phyloP scores from a whole-genome alignment of 352 stramenopile genomes.

The Globisporangium nodosum region DNA sequence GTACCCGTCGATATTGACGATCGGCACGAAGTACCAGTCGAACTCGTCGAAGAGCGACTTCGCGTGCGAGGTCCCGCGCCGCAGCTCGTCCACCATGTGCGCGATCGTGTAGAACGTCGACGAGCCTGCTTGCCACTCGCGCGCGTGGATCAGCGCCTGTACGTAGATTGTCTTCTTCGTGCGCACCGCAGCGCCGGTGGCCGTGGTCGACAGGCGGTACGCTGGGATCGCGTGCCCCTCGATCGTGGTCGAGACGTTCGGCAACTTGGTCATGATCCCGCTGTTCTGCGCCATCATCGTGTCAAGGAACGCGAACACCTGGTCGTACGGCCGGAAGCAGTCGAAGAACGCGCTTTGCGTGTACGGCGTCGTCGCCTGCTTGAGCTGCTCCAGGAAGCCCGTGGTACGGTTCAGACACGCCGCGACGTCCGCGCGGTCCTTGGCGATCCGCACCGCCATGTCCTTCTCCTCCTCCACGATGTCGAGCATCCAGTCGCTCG shows the following conservation, averaged over 20 bases:
- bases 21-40: constrained; percentile 76
- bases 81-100: constrained; percentile 35
- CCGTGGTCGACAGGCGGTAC: constrained; percentile 49
- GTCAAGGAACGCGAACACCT: constrained; percentile 64
- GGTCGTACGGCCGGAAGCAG: constrained; percentile 57
- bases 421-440: constrained; percentile 38
- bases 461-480: constrained; percentile 1
- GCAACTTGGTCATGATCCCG: constrained; percentile 44
- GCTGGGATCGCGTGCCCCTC: constrained; percentile 47
- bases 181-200: not conserved
- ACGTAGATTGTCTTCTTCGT: constrained; percentile 47
- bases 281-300: constrained; percentile 34
- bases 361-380: constrained; percentile 16
- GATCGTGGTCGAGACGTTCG: constrained; percentile 45
- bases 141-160: constrained; percentile 59
- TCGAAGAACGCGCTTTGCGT: constrained; percentile 58
- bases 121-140: constrained; percentile 45
- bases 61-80: constrained; percentile 15
- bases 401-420: constrained; percentile 41
- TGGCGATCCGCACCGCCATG: constrained; percentile 8
- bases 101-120: constrained; percentile 41
- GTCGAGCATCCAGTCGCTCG: constrained; percentile 4
- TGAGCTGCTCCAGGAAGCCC: constrained; percentile 35
- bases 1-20: constrained; percentile 80
- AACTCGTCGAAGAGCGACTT: constrained; percentile 30